Evolutionary conservation across 495 filamentous ascomycete species (phyloP), one percentile per base, ranked within the genome.

Genomic region (Podospora didyma): DNA sequence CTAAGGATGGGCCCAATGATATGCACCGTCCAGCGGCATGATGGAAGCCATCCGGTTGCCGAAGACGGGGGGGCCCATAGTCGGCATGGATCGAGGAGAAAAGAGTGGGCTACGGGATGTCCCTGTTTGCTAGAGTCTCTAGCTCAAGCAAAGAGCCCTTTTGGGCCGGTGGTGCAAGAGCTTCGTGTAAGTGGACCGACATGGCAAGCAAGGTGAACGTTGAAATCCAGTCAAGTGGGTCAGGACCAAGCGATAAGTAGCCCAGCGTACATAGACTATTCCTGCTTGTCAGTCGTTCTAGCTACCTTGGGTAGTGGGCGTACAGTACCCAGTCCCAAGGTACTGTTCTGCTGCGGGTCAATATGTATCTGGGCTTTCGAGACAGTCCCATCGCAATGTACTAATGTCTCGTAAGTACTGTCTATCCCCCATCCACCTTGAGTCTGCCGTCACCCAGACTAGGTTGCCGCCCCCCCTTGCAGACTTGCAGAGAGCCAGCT

Each of bases 31-130:
- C n/a, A 48, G 46, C 57, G 54, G 55, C 54, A 61, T 56, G 49
- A 58, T 42, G 64, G 47, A 51, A 31, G 24, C 58, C 24, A 52
- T 61, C 63, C 63, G 66, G 57, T 34, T 60, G 59, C 63, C 64
- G 66, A 64, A 46, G 26, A 54, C 44, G 44, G 57, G 49, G 37
- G n/a, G 56, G 22, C 56, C 52, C 55, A 46, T 58, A 56, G 58
- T 61, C 52, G 57, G 61, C 54, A 60, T 58, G 56, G 60, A 53
- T 50, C 41, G 39, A 49, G 53, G 49, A 57, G 46, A 53, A 55
- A n/a, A 39, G 57, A 55, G 53, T 61, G 54, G 59, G 39, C 39
- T 57, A 50, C 45, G 37, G 21, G 42, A 45, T 22, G 28, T 31
- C 37, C 44, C 37, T 56, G 51, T 35, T 20, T 45, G 41, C 42